phyloP scores from a whole-genome alignment of 495 filamentous ascomycete species.

The Daldinia bambusicola region DNA sequence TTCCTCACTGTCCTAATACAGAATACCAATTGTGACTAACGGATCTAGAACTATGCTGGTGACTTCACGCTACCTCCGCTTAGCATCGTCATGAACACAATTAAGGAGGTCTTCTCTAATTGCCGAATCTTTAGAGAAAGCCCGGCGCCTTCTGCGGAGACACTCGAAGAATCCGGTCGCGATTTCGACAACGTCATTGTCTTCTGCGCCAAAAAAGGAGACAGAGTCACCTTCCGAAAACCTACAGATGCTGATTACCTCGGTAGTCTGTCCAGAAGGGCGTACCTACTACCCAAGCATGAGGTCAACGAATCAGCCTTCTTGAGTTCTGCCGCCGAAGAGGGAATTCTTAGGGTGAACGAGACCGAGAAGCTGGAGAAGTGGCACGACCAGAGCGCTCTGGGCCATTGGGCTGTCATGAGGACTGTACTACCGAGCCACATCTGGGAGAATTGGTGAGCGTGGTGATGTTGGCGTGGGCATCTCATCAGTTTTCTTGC shows the following conservation, averaged over 20 bases:
- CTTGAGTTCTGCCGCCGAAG: conserved; percentile 52
- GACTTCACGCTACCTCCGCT: conserved; percentile 80
- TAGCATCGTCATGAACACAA: conserved; percentile 76
- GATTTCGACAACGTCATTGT: conserved; percentile 94
- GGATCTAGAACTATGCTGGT: conserved; percentile 89
- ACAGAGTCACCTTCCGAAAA: conserved; percentile 70
- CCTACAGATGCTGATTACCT: conserved; percentile 74
- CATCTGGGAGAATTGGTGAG: conserved; percentile 92
- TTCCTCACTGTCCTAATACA: conserved; percentile 1
- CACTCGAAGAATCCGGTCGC: conserved; percentile 53
- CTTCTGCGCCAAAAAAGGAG: conserved; percentile 69
- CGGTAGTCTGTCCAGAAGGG: conserved; percentile 72
- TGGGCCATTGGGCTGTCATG: conserved; percentile 93
- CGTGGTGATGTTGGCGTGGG: background rate
- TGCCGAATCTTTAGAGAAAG: conserved; percentile 86
- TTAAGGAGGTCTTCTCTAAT: conserved; percentile 75
- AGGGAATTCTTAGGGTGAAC: conserved; percentile 62
- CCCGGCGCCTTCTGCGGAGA: conserved; percentile 58
- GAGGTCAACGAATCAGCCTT: conserved; percentile 71
- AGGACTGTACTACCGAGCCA: conserved; percentile 77
- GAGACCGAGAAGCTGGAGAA: conserved; percentile 69
- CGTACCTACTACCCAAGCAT: conserved; percentile 75
- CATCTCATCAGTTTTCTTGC: background rate
- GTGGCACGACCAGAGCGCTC: conserved; percentile 77
- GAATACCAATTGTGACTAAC: conserved; percentile 12